Percentiles rank a stretch among this genome's conserved stretches.
Evolutionary conservation across 2,329 filamentous ascomycete species (phyloP).

Genomic region (Calonectria fujianensis): DNA sequence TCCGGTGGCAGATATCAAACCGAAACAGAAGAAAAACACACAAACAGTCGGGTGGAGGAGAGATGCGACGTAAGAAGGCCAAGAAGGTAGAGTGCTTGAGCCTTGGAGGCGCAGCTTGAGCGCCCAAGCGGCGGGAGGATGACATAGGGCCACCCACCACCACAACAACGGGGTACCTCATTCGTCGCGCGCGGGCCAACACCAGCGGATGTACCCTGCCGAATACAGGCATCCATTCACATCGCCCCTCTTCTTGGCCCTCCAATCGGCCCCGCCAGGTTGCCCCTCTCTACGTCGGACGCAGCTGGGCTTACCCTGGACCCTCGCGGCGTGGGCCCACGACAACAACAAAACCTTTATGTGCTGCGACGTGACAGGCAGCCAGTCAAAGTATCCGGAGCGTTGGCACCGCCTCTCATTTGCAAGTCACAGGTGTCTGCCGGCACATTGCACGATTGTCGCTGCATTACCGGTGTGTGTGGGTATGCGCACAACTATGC

Average conservation of each 20-base stretch:
- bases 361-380: constrained; percentile 11
- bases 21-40: constrained; percentile 42
- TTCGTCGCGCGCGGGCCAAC: constrained; percentile 22
- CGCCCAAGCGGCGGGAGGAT: constrained; percentile 47
- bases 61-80: constrained; percentile 51
- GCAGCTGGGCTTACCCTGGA: constrained; percentile 39
- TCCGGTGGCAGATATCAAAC: constrained; percentile 38
- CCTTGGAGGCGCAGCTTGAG: constrained; percentile 53
- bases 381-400: not conserved
- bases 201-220: constrained; percentile 28
- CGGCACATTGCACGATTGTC: constrained; percentile 17
- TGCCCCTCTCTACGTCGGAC: constrained; percentile 55
- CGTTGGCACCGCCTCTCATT: not conserved
- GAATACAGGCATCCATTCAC: constrained; percentile 31
- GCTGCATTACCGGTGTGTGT: constrained; percentile 17
- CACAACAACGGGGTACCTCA: constrained; percentile 37
- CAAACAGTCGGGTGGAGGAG: constrained; percentile 43
- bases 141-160: constrained; percentile 47
- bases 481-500: constrained; percentile 10
- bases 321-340: constrained; percentile 34
- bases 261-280: constrained; percentile 52
- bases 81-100: constrained; percentile 45
- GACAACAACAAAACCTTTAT: constrained; percentile 38
- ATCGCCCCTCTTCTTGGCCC: constrained; percentile 39
- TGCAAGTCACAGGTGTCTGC: constrained; percentile 9